Conservation (phyloP, 1,284 basidiomycete species). For the Trichosporon ovoides region DNA sequence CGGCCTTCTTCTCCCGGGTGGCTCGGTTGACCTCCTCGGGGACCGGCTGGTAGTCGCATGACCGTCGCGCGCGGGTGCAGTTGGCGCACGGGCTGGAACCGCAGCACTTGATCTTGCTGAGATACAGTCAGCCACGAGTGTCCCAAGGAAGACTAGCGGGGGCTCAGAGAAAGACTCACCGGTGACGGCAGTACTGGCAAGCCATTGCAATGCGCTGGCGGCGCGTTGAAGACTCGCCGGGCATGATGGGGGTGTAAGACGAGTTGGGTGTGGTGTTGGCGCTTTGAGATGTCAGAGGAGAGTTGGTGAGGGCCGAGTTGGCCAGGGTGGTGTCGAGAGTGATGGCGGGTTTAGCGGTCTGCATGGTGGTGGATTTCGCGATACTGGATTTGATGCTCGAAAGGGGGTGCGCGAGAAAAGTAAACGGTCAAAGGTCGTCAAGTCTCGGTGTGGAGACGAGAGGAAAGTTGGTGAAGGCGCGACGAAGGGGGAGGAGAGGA, state of each 20-base stretch:
- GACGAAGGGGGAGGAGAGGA: neutral
- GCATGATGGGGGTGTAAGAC: slow-evolving; percentile 13
- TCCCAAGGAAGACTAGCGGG: too few relatives aligned
- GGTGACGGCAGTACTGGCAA: slow-evolving; percentile 45
- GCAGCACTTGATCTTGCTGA: slow-evolving; percentile 48
- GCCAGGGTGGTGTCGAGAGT: slow-evolving; percentile 9
- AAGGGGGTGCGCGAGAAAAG: neutral
- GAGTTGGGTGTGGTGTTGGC: slow-evolving; percentile 3
- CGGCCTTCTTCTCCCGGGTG: slow-evolving; percentile 44
- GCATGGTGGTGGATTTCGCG: slow-evolving; percentile 5
- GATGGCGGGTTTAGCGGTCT: slow-evolving; percentile 12
- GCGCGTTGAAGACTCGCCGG: slow-evolving; percentile 27
- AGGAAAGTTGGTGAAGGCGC: neutral
- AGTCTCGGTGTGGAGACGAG: neutral
- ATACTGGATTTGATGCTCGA: neutral
- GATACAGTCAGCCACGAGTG: slow-evolving; percentile 8
- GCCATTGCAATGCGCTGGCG: slow-evolving; percentile 45
- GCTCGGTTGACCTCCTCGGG: slow-evolving; percentile 47
- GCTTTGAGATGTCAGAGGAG: slow-evolving; percentile 1
- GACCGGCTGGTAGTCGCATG: slow-evolving; percentile 46
- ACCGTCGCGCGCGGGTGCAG: slow-evolving; percentile 42
- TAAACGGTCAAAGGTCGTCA: neutral
- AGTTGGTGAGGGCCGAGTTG: slow-evolving; percentile 6
- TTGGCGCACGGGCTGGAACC: slow-evolving; percentile 45
- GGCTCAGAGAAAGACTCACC: slow-evolving; percentile 28